phyloP scores from a whole-genome alignment of 2,329 filamentous ascomycete species.

The Nannizziopsis arthrosporioides region DNA sequence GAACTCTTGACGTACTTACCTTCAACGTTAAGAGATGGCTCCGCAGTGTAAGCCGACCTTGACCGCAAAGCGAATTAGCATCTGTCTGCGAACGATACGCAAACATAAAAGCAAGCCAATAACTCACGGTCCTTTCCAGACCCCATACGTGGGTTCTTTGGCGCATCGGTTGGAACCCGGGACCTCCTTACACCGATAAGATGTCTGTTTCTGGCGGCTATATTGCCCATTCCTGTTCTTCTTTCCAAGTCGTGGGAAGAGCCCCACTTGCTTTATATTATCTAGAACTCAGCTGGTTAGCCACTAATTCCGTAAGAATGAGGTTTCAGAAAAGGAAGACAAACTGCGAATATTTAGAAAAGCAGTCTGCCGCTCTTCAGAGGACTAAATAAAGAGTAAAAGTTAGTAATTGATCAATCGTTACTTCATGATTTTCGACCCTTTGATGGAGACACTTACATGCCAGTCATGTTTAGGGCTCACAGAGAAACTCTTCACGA shows the following conservation, averaged over 20 bases:
- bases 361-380: background rate
- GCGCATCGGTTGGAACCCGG: background rate
- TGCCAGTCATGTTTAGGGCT: background rate
- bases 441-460: background rate
- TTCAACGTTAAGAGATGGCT: background rate
- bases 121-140: conserved; percentile 1
- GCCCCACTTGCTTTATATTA: conserved; percentile 3
- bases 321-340: background rate
- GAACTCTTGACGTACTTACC: too few species aligned
- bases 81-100: too few species aligned
- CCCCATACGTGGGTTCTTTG: background rate
- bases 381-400: background rate
- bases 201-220: background rate
- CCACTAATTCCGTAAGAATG: background rate
- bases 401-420: background rate
- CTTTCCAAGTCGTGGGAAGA: background rate
- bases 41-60: background rate
- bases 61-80: too few species aligned
- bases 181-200: conserved; percentile 3
- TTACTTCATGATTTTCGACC: too few species aligned
- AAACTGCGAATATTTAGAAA: background rate
- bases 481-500: background rate
- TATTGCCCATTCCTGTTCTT: background rate
- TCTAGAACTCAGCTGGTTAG: background rate
- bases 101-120: background rate